A percentile compares a stretch with the other conserved stretches of the same genome.
Evolutionary conservation across 768 basidiomycete species (phyloP).

Genomic region (Tricholoma sp.): DNA sequence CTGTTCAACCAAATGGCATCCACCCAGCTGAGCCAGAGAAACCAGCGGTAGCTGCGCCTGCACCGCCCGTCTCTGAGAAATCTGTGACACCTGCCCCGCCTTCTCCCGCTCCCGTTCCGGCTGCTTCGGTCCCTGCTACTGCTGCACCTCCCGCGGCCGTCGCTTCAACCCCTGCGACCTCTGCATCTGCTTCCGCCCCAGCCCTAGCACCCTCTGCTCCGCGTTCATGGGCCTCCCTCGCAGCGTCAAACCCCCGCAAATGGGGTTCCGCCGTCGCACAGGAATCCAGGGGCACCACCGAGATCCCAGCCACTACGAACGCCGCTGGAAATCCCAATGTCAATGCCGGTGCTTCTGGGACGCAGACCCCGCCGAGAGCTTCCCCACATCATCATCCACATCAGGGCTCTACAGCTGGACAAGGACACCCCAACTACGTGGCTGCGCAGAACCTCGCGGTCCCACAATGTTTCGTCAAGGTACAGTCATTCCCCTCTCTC

Average conservation of each 20-base stretch:
- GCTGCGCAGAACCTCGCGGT: constrained; percentile 64
- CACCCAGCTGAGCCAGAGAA: constrained; percentile 39
- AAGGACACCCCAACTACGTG: constrained; percentile 37
- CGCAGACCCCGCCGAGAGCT: constrained; percentile 21
- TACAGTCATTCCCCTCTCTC: constrained; percentile 22
- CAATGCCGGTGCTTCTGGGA: constrained; percentile 30
- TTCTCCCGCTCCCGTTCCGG: constrained; percentile 25
- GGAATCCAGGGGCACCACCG: constrained; percentile 72
- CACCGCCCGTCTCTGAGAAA: constrained; percentile 19
- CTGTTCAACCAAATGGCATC: constrained; percentile 30
- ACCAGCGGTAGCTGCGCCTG: constrained; percentile 3
- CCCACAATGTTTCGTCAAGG: constrained; percentile 91
- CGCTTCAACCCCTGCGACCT: constrained; percentile 3
- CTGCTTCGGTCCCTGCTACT: constrained; percentile 23
- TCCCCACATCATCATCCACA: constrained; percentile 23
- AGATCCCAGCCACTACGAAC: constrained; percentile 32
- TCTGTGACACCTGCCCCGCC: constrained; percentile 27
- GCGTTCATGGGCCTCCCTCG: constrained; percentile 90
- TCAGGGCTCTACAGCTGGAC: constrained; percentile 26
- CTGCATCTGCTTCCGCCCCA: constrained; percentile 9
- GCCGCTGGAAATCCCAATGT: constrained; percentile 20
- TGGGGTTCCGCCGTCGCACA: constrained; percentile 83
- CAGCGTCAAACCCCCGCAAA: constrained; percentile 74
- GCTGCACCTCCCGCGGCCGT: too few relatives aligned
- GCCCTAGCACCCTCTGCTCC: constrained; percentile 41